A percentile compares a stretch with the other conserved stretches of the same genome.
Conservation (phyloP, 495 filamentous ascomycete genomes). For the Oidiodendron maius region DNA sequence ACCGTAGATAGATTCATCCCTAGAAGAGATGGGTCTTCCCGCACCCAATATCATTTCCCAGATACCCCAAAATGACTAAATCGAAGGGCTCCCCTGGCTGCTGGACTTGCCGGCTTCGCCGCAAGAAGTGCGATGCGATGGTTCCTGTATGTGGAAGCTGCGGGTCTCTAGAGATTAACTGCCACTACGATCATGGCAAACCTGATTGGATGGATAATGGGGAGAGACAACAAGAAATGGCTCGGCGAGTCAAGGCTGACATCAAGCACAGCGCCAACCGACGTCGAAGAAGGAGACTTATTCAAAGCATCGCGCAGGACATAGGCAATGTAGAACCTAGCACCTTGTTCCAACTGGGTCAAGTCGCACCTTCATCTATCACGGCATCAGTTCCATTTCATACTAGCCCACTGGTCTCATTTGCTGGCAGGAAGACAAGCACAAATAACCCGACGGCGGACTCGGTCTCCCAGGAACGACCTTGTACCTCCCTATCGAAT, state of each 20-base stretch:
- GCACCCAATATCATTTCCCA: too few relatives aligned
- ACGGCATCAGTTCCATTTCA: neutral
- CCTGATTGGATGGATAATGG: slow-evolving; percentile 30
- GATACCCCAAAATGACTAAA: too few relatives aligned
- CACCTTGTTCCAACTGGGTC: too few relatives aligned
- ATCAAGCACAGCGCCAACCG: slow-evolving; percentile 6
- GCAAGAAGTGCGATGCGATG: slow-evolving; percentile 34
- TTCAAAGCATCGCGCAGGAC: too few relatives aligned
- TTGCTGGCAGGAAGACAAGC: too few relatives aligned
- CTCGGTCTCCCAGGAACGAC: too few relatives aligned
- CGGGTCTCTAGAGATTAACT: slow-evolving; percentile 24
- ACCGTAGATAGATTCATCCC: too few relatives aligned
- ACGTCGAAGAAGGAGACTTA: neutral
- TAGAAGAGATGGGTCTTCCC: too few relatives aligned
- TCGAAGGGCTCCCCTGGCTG: slow-evolving; percentile 26
- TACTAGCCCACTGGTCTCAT: neutral
- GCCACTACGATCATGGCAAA: slow-evolving; percentile 25
- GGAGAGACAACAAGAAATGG: slow-evolving; percentile 20
- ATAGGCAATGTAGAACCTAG: too few relatives aligned
- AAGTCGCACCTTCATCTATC: too few relatives aligned
- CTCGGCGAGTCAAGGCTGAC: slow-evolving; percentile 7
- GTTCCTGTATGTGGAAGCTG: slow-evolving; percentile 26
- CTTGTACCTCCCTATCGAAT: too few relatives aligned
- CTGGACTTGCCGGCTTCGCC: slow-evolving; percentile 33
- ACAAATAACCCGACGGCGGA: too few relatives aligned